Percentiles rank a stretch among this genome's conserved stretches.
These are phyloP conservation scores for Peterozyma toletana DNA, from an alignment of 805 yeast genomes.

Conservation along the genomic window DNA sequence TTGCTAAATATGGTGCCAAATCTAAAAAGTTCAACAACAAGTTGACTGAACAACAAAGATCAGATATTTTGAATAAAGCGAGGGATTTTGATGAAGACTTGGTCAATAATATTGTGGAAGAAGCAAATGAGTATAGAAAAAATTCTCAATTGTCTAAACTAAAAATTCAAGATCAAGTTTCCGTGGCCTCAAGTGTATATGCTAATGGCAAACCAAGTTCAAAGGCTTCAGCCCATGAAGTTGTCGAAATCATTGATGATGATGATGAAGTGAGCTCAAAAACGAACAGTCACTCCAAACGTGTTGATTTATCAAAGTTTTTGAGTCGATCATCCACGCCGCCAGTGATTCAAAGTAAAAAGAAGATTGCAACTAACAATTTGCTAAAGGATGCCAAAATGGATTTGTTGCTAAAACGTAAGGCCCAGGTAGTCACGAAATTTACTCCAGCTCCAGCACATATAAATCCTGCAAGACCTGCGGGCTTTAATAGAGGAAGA, in stretches of 20 bases:
- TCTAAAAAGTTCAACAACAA: conserved; percentile 66
- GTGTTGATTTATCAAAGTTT: conserved; percentile 9
- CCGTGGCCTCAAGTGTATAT: neutral
- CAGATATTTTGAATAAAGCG: conserved; percentile 56
- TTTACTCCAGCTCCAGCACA: conserved; percentile 8
- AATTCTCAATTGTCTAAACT: neutral
- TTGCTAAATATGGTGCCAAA: conserved; percentile 58
- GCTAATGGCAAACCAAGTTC: neutral
- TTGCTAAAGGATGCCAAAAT: conserved; percentile 6
- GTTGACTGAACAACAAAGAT: conserved; percentile 58
- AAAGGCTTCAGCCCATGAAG: neutral
- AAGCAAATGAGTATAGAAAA: conserved; percentile 29
- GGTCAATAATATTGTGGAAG: conserved; percentile 44
- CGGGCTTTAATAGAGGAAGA: conserved; percentile 14
- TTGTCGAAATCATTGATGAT: conserved; percentile 5
- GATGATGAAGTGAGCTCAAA: neutral
- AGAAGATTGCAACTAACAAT: conserved; percentile 8
- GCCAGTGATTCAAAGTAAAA: conserved; percentile 5
- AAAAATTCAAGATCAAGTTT: conserved; percentile 1
- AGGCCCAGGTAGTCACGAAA: neutral
- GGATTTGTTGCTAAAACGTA: conserved; percentile 4
- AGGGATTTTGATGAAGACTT: conserved; percentile 43
- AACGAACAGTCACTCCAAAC: neutral
- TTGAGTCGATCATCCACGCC: neutral
- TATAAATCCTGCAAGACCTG: conserved; percentile 7